phyloP scores from a whole-genome alignment of 495 filamentous ascomycete species.

The Astrocystis sublimbata region DNA sequence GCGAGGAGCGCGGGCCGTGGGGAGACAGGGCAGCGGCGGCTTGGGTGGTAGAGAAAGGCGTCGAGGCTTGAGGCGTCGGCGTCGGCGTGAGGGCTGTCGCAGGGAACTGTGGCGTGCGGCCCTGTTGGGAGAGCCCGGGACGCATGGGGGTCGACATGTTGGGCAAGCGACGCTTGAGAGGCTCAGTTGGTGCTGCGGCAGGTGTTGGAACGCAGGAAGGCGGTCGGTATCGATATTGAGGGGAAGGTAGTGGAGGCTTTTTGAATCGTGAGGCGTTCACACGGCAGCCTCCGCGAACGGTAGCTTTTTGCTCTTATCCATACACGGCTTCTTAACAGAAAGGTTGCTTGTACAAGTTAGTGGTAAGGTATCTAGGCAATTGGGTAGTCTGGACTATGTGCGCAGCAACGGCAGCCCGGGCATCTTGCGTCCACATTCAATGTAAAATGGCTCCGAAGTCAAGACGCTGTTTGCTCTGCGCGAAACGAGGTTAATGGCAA shows the following conservation, averaged over 20 bases:
- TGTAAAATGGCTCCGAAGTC: too few species aligned
- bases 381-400: neutral
- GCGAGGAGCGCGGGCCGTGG: constrained; percentile 50
- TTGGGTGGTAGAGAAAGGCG: constrained; percentile 50
- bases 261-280: too few species aligned
- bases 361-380: too few species aligned
- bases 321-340: too few species aligned
- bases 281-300: too few species aligned
- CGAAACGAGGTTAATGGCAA: neutral
- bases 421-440: too few species aligned
- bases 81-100: constrained; percentile 48
- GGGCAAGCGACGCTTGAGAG: neutral
- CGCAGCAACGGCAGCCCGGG: neutral
- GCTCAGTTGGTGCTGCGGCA: neutral
- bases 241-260: too few species aligned
- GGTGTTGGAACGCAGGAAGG: too few species aligned
- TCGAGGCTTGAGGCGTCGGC: constrained; percentile 56
- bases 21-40: constrained; percentile 50
- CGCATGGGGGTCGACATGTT: constrained; percentile 55
- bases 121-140: constrained; percentile 50
- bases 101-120: constrained; percentile 47
- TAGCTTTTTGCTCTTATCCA: too few species aligned
- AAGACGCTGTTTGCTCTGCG: neutral
- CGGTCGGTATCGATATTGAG: too few species aligned
- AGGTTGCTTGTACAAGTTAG: too few species aligned